Evolutionary conservation across 495 filamentous ascomycete species (phyloP), one percentile per base, ranked within the genome.

Genomic region (Lasiosphaeriaceae sp.): DNA sequence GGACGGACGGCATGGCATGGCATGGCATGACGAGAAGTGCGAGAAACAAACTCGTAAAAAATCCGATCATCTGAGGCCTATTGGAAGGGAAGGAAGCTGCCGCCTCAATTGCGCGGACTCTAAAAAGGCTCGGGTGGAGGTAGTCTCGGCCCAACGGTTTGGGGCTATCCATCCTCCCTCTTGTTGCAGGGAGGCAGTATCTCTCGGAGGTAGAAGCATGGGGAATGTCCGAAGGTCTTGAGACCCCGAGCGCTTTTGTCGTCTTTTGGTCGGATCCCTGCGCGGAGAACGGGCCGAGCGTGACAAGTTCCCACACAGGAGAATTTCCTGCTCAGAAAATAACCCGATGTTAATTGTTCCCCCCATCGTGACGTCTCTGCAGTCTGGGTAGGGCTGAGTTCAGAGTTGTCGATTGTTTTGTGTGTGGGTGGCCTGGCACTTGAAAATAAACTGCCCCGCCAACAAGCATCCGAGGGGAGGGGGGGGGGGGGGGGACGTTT

Each of bases 181-280:
- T 16, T n/a, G 9, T 43, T 17, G 7, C 8, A 9, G 14, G 39
- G 26, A 31, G 26, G 26, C 3, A 31, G 26, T 3, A 31, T 4
- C 26, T 31, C 12, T 51, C 55, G 51, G 52, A 48, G 21, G 54
- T 61, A 35, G 56, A 22, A 50, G 2, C 31, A 57, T 68, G 65
- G 65, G 65, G 65, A 63, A 68, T 63, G 63, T 68, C 65, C 65
- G 65, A 41, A n/a, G n/a, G n/a, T n/a, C n/a, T n/a, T n/a, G n/a
- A n/a, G n/a, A n/a, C n/a, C n/a, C n/a, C n/a, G n/a, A n/a, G n/a
- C n/a, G n/a, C n/a, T n/a, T n/a, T n/a, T n/a, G n/a, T n/a, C n/a
- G n/a, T n/a, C n/a, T n/a, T n/a, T n/a, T n/a, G n/a, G n/a, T n/a
- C n/a, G n/a, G n/a, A n/a, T n/a, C n/a, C n/a, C n/a, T n/a, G n/a